Percentiles rank a stretch among this genome's conserved stretches.
These are phyloP conservation scores for Adansonia rubrostipa DNA, from an alignment of 441 rosid species.

Conservation along the genomic window DNA sequence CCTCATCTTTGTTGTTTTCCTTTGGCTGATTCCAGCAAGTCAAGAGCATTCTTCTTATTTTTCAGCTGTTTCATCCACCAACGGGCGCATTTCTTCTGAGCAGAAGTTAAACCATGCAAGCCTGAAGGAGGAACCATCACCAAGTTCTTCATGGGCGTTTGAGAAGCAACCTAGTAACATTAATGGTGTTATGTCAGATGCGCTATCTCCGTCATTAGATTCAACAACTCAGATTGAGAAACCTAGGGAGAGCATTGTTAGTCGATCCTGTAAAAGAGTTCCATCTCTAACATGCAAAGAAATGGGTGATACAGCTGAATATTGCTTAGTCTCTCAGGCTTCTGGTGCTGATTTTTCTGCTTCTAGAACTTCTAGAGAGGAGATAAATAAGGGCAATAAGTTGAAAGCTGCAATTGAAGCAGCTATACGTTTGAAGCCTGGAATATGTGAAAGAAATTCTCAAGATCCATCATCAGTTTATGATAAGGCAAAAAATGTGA, in stretches of 20 bases:
- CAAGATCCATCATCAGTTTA: conserved; percentile 53
- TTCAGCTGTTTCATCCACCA: conserved; percentile 54
- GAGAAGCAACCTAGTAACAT: conserved; percentile 50
- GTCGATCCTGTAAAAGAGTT: conserved; percentile 51
- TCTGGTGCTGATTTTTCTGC: conserved; percentile 56
- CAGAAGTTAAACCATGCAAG: conserved; percentile 54
- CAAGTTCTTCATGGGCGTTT: conserved; percentile 56
- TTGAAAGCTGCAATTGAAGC: conserved; percentile 86
- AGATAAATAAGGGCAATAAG: conserved; percentile 55
- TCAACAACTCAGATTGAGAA: conserved; percentile 63
- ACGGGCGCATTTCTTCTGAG: conserved; percentile 47
- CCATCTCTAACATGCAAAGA: conserved; percentile 59
- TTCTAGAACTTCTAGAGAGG: conserved; percentile 56
- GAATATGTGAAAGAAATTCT: conserved; percentile 50
- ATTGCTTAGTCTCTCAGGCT: conserved; percentile 46
- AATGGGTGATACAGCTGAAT: conserved; percentile 65
- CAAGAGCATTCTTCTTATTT: conserved; percentile 28
- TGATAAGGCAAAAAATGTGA: conserved; percentile 43
- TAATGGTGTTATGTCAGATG: conserved; percentile 59
- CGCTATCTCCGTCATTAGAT: conserved; percentile 52
- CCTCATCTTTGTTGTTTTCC: conserved; percentile 12
- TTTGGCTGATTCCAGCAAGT: conserved; percentile 17
- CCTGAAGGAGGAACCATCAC: conserved; percentile 67
- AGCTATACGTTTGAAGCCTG: conserved; percentile 79
- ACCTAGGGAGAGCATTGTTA: conserved; percentile 48